A percentile compares a stretch with the other conserved stretches of the same genome.
Conservation (phyloP, 202 grass and related monocot genomes). For the Zoysia matrella region DNA sequence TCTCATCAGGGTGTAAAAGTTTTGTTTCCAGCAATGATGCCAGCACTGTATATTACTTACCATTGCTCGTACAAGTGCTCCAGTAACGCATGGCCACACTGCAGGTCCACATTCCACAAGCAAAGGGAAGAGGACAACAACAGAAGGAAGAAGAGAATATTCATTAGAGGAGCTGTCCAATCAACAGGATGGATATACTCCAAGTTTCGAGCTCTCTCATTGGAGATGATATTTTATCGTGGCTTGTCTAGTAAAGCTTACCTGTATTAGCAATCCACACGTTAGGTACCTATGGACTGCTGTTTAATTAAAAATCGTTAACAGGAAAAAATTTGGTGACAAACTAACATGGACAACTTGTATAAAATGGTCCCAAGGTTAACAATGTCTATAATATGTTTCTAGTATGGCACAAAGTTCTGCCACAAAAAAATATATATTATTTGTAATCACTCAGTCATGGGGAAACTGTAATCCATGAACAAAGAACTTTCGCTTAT, state of each 20-base stretch:
- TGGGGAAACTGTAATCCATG: constrained; percentile 40
- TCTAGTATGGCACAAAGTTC: constrained; percentile 29
- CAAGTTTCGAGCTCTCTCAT: constrained; percentile 22
- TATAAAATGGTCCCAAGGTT: constrained; percentile 32
- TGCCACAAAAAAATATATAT: constrained; percentile 17
- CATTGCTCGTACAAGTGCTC: constrained; percentile 37
- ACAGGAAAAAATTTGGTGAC: neutral
- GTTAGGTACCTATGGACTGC: neutral
- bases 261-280: constrained; percentile 5
- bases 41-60: constrained; percentile 33
- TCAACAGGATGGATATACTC: constrained; percentile 39
- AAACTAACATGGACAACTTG: constrained; percentile 29
- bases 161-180: constrained; percentile 45
- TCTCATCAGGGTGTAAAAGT: constrained; percentile 53
- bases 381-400: constrained; percentile 38
- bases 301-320: constrained; percentile 32
- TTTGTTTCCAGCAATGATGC: constrained; percentile 54
- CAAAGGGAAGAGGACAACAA: constrained; percentile 60
- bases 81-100: constrained; percentile 39
- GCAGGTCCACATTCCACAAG: constrained; percentile 57
- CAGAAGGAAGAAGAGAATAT: constrained; percentile 59
- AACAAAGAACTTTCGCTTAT: constrained; percentile 28
- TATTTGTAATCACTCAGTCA: constrained; percentile 29
- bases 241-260: neutral
- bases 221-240: constrained; percentile 37